These are phyloP conservation scores for Rubus parviflorus DNA, from an alignment of 306 rosid genomes.

Conservation along the genomic window DNA sequence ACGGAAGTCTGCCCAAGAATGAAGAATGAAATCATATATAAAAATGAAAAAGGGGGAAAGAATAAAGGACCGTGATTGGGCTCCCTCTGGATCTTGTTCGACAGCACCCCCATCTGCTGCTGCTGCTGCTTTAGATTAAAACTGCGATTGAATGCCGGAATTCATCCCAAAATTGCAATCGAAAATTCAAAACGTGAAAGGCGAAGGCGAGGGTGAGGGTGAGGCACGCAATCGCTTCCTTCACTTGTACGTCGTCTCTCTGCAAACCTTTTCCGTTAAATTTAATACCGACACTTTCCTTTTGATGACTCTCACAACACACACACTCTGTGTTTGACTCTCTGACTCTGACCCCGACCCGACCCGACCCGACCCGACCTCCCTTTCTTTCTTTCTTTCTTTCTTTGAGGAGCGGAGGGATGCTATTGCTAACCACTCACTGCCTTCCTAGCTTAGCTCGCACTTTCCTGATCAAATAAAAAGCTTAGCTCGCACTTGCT, in stretches of 20 bases:
- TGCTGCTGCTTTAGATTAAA: background rate
- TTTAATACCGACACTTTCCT: background rate
- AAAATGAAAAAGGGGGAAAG: background rate
- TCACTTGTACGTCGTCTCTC: background rate
- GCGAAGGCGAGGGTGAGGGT: no score
- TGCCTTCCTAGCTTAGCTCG: no score
- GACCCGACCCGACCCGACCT: no score
- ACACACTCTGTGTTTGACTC: background rate
- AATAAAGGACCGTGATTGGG: no score
- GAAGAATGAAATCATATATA: background rate
- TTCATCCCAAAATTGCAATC: background rate
- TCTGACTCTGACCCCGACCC: background rate
- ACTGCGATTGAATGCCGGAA: background rate
- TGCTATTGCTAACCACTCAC: background rate
- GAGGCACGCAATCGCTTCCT: background rate
- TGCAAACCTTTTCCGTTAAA: background rate
- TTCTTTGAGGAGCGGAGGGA: background rate
- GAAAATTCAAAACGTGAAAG: no score
- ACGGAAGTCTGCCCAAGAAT: no score
- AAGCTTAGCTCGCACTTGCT: no score
- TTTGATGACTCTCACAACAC: background rate
- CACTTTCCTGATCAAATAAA: no score
- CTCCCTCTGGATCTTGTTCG: no score
- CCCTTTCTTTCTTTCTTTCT: background rate
- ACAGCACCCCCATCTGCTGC: background rate